These are phyloP conservation scores for Plenodomus tracheiphilus DNA, from an alignment of 2,329 filamentous ascomycete species.

Conservation along the genomic window DNA sequence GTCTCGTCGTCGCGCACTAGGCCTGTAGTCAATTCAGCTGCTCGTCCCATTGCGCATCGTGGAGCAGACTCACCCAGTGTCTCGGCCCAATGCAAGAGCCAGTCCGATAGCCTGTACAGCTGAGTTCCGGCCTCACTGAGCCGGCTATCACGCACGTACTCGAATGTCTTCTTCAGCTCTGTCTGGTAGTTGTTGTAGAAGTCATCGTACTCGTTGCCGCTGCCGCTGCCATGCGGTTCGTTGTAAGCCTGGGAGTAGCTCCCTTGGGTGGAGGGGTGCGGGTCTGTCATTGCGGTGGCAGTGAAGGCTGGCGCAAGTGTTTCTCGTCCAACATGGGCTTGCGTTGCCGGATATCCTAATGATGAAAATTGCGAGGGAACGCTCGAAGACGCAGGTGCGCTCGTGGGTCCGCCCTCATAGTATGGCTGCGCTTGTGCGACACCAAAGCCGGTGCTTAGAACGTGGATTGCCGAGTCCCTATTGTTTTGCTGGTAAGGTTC, in stretches of 20 bases:
- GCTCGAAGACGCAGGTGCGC: conserved; percentile 62
- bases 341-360: conserved; percentile 62
- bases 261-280: conserved; percentile 48
- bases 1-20: conserved; percentile 81
- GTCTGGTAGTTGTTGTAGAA: conserved; percentile 67
- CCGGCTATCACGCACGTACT: conserved; percentile 66
- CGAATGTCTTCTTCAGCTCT: conserved; percentile 66
- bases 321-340: conserved; percentile 59
- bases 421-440: conserved; percentile 63
- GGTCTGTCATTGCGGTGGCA: conserved; percentile 57
- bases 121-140: conserved; percentile 62
- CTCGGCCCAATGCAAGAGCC: conserved; percentile 67
- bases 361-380: conserved; percentile 67
- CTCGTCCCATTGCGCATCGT: conserved; percentile 29
- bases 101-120: conserved; percentile 66
- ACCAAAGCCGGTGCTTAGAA: conserved; percentile 69
- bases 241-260: conserved; percentile 41
- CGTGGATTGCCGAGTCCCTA: conserved; percentile 68
- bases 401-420: conserved; percentile 67
- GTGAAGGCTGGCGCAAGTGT: conserved; percentile 55
- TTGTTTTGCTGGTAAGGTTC: conserved; percentile 73
- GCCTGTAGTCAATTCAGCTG: conserved; percentile 61
- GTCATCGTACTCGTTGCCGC: conserved; percentile 62
- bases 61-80: conserved; percentile 62
- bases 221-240: conserved; percentile 46